A percentile compares a stretch with the other conserved stretches of the same genome.
Conservation (phyloP, 148 eudicot genomes). For the Polygonum aviculare region DNA sequence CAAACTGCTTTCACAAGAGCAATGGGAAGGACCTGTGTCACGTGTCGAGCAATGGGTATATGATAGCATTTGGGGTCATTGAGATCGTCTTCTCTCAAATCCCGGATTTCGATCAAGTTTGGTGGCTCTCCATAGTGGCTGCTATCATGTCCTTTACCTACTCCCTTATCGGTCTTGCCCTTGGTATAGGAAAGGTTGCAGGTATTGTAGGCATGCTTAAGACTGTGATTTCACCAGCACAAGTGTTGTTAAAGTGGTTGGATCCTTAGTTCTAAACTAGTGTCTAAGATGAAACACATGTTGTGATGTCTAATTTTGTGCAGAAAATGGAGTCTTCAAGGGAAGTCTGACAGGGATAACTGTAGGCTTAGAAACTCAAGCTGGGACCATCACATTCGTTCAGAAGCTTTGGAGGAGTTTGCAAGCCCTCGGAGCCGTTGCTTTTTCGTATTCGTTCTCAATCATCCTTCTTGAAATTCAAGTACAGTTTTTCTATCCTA, state of each 20-base stretch:
- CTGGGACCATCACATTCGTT: slow-evolving; percentile 21
- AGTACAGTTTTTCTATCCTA: slow-evolving; percentile 6
- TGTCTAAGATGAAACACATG: background rate
- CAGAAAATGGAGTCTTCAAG: slow-evolving; percentile 30
- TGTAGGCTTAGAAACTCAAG: slow-evolving; percentile 26
- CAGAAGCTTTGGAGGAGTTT: slow-evolving; percentile 36
- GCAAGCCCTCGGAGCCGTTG: slow-evolving; percentile 49
- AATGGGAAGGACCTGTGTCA: slow-evolving; percentile 34
- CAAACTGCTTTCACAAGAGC: slow-evolving; percentile 55
- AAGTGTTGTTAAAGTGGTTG: background rate
- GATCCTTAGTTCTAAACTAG: background rate
- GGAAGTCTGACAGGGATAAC: slow-evolving; percentile 44
- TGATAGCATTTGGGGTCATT: slow-evolving; percentile 54
- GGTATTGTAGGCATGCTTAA: background rate
- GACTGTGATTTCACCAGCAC: background rate
- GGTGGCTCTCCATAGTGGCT: slow-evolving; percentile 76
- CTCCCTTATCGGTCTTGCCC: slow-evolving; percentile 65
- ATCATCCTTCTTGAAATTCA: slow-evolving; percentile 46
- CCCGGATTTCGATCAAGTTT: slow-evolving; percentile 69
- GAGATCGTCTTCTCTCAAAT: slow-evolving; percentile 65
- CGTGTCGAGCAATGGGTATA: slow-evolving; percentile 56
- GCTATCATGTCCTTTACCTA: slow-evolving; percentile 80
- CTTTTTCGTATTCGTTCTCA: slow-evolving; percentile 38
- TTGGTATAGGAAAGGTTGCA: slow-evolving; percentile 52
- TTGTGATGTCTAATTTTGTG: background rate